phyloP scores from a whole-genome alignment of 331 rosid species.

The Malus hybrid region DNA sequence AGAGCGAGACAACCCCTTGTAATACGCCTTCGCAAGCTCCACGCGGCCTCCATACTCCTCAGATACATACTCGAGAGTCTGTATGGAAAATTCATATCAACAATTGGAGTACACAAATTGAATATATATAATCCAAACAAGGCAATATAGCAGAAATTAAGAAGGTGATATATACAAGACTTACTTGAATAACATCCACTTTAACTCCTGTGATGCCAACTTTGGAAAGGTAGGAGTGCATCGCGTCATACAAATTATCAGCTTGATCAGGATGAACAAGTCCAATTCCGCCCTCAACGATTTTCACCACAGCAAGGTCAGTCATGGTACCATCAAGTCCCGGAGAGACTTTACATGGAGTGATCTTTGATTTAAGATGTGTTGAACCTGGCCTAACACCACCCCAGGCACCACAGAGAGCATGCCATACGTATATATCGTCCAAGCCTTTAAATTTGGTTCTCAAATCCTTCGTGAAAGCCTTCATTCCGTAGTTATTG shows the following conservation, averaged over 20 bases:
- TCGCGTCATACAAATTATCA: slow-evolving; percentile 47
- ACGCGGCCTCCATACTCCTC: slow-evolving; percentile 87
- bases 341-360: slow-evolving; percentile 59
- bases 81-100: not conserved
- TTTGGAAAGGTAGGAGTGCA: slow-evolving; percentile 74
- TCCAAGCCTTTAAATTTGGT: slow-evolving; percentile 56
- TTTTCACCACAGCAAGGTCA: slow-evolving; percentile 69
- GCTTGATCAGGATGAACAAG: slow-evolving; percentile 81
- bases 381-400: slow-evolving; percentile 83
- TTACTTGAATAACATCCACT: slow-evolving; percentile 78
- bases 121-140: not conserved
- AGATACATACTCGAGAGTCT: slow-evolving; percentile 62
- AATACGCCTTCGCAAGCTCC: slow-evolving; percentile 74
- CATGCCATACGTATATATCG: slow-evolving; percentile 83
- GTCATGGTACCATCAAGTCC: slow-evolving; percentile 70
- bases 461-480: slow-evolving; percentile 68
- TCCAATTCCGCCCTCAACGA: slow-evolving; percentile 61
- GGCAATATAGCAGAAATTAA: not conserved
- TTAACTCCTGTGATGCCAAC: slow-evolving; percentile 79
- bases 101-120: not conserved
- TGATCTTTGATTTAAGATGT: slow-evolving; percentile 38
- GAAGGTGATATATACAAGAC: slow-evolving; percentile 3
- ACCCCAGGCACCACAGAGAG: slow-evolving; percentile 90
- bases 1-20: slow-evolving; percentile 54
- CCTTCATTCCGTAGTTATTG: slow-evolving; percentile 51